Evolutionary conservation across 1,284 basidiomycete genomes (phyloP).

Genomic region (Malassezia yamatoensis): DNA sequence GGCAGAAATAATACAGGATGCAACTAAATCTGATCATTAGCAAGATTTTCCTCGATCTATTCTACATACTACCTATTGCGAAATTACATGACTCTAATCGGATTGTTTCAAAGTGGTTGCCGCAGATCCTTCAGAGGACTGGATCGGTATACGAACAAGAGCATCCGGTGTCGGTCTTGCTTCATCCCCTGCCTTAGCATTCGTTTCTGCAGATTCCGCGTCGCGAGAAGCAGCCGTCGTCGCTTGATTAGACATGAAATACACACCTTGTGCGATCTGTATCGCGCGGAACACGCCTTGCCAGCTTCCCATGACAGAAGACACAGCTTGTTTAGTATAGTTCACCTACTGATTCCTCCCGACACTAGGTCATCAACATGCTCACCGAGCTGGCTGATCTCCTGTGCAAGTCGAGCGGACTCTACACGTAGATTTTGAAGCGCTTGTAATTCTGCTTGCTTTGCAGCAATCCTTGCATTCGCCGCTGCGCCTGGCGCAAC

Average conservation of each 20-base stretch:
- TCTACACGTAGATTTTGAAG: constrained; percentile 34
- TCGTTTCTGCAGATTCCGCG: not conserved
- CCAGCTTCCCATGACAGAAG: constrained; percentile 39
- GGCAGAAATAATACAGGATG: not conserved
- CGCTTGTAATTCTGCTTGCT: constrained; percentile 41
- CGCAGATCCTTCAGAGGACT: not conserved
- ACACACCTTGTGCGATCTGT: constrained; percentile 37
- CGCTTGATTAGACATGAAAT: not conserved
- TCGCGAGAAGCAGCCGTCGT: not conserved
- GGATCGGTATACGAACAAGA: constrained; percentile 16
- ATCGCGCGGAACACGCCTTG: constrained; percentile 44
- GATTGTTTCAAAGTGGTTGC: too few species aligned
- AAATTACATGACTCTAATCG: too few species aligned
- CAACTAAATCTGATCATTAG: not conserved
- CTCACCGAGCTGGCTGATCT: constrained; percentile 33
- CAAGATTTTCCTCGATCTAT: too few species aligned
- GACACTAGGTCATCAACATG: constrained; percentile 35
- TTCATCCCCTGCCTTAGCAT: not conserved
- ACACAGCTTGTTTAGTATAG: constrained; percentile 25
- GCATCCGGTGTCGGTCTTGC: constrained; percentile 8
- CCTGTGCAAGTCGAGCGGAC: constrained; percentile 35
- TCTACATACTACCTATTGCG: too few species aligned
- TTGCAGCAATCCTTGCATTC: constrained; percentile 23
- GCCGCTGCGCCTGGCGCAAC: constrained; percentile 9
- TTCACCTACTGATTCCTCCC: constrained; percentile 35